A percentile compares a stretch with the other conserved stretches of the same genome.
Conservation (phyloP, 208 protist genomes). For the Vickermania ingenoplastis region DNA sequence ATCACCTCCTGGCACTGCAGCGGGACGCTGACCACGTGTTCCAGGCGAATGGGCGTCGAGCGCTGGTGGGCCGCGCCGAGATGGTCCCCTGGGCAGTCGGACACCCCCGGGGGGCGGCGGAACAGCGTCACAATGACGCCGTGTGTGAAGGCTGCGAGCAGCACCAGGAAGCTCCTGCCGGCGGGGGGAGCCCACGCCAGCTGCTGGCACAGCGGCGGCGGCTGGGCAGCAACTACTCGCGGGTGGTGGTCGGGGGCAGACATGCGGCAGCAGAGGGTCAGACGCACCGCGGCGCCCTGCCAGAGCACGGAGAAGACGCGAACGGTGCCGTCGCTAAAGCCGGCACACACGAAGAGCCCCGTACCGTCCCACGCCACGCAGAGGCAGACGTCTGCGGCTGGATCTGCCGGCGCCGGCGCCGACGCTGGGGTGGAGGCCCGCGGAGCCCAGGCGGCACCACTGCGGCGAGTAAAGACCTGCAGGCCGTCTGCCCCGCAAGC, state of each 20-base stretch:
- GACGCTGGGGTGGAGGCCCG: too few relatives aligned
- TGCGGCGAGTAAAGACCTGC: slow-evolving; percentile 24
- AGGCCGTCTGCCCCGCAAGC: slow-evolving; percentile 39
- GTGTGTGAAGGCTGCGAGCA: slow-evolving; percentile 43
- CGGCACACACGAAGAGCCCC: slow-evolving; percentile 50
- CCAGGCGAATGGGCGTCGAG: slow-evolving; percentile 16
- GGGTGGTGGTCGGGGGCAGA: slow-evolving; percentile 8
- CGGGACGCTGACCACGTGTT: slow-evolving; percentile 27
- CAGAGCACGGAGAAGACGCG: slow-evolving; percentile 35
- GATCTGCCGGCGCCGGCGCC: too few relatives aligned
- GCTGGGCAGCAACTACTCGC: slow-evolving; percentile 8
- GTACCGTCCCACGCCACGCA: slow-evolving; percentile 59
- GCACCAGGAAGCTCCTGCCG: slow-evolving; percentile 67
- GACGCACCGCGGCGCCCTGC: slow-evolving; percentile 12
- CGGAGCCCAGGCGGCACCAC: too few relatives aligned
- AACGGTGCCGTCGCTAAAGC: slow-evolving; percentile 32
- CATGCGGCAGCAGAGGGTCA: slow-evolving; percentile 14
- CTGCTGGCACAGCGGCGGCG: too few relatives aligned
- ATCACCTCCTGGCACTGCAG: slow-evolving; percentile 42
- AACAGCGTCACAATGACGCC: slow-evolving; percentile 54
- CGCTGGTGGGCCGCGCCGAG: slow-evolving; percentile 1
- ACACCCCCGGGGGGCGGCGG: slow-evolving; percentile 20
- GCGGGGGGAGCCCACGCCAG: slow-evolving; percentile 65
- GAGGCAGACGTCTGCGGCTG: slow-evolving; percentile 17
- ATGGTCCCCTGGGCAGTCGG: neutral